Conservation (phyloP, 2,329 filamentous ascomycete genomes). For the Leptographium procerum region DNA sequence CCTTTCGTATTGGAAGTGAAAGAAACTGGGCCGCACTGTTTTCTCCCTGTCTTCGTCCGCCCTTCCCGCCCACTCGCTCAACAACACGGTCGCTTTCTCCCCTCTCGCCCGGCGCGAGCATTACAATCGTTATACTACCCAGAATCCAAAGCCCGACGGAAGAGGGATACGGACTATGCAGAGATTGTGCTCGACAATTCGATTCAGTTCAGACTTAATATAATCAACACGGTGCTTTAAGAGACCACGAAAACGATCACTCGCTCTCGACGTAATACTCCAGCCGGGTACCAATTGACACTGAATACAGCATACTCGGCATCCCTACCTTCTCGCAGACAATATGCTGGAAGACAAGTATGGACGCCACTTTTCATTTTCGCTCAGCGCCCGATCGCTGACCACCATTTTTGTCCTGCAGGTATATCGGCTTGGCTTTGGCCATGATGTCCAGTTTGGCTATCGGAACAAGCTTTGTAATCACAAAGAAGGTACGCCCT, state of each 20-base stretch:
- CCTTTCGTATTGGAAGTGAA: background rate
- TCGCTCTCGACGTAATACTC: background rate
- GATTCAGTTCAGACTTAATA: background rate
- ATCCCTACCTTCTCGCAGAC: background rate
- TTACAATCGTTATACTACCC: background rate
- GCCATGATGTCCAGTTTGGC: constrained; percentile 65
- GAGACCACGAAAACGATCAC: constrained; percentile 8
- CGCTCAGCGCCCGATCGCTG: background rate
- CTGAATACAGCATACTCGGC: background rate
- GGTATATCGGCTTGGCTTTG: constrained; percentile 66
- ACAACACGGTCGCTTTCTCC: background rate
- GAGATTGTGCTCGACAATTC: background rate
- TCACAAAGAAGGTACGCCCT: constrained; percentile 77
- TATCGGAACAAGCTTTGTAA: constrained; percentile 91
- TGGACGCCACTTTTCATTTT: constrained; percentile 6
- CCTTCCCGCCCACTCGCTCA: background rate
- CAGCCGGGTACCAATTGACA: background rate
- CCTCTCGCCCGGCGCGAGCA: constrained; percentile 10
- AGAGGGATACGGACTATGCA: background rate
- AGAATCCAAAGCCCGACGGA: background rate
- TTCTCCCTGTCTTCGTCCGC: background rate
- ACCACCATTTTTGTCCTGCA: constrained; percentile 19
- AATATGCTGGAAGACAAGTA: constrained; percentile 36
- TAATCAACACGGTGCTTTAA: background rate
- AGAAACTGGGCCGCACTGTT: background rate